Evolutionary conservation across 2,329 filamentous ascomycete species (phyloP), one percentile per base, ranked within the genome.

Genomic region (Neofusicoccum sp.): DNA sequence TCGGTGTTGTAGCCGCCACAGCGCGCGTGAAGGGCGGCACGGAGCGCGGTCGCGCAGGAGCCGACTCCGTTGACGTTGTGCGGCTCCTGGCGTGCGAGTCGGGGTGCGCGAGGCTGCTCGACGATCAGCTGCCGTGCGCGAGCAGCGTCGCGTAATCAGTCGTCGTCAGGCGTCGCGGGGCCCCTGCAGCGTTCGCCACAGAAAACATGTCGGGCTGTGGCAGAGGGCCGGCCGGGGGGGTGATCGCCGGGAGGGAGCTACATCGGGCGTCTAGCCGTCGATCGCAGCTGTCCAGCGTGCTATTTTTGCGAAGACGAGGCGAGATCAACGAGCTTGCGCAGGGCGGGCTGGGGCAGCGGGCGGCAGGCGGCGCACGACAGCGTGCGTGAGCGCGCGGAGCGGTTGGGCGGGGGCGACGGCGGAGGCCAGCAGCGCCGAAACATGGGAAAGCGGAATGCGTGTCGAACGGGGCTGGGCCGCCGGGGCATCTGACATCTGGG

Each of bases 231-330:
- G 48, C 48, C 31, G 28, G 28, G 36, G 36, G 22, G 16, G 37
- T 56, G 50, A 56, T 56, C 50, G 50, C 9, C 50, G 50, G 28
- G 50, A 56, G 37, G 50, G 50, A 7, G 50, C 50, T 56, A 37
- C 37, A 56, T 56, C 33, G 50, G 50, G 50, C 29, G 50, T 43
- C 50, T 56, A 56, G 50, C 50, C 54, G 54, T 58, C 54, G 54
- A 58, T 58, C 54, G 39, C 29, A 8, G 54, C 52, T 31, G 5
- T 36, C 29, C 28, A 45, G 41, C 39, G 41, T 45, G 54, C 54
- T 58, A 58, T 58, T 58, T 58, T 58, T 58, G 54, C 41, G 41
- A 45, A 6, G 54, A 12, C 54, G 54, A 58, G n/a, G 52, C 49
- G 36, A 39, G 49, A 41, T 39, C 34, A 50, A 50, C 47, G 14